Base-by-base conservation (phyloP, 1,284 basidiomycete genomes). In the Stereum hirsutum region DNA sequence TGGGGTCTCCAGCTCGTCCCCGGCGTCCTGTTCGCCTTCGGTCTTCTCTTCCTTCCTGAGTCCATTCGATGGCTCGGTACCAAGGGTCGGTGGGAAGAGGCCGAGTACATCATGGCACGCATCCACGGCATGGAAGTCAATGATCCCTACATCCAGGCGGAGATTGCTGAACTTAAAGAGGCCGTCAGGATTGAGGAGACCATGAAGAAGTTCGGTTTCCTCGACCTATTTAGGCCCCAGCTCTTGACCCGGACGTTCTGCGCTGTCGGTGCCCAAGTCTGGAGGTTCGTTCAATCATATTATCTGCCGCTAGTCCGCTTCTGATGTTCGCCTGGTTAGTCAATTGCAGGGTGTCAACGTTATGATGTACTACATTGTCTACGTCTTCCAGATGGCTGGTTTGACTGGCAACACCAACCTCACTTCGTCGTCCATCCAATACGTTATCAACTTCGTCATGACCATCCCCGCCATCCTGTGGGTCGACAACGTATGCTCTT, bases 281-380 rank as follows among this genome's bases (percentile, higher is more conserved):
- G 78, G 80, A 75, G n/a, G n/a, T n/a, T n/a, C n/a, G n/a, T n/a
- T n/a, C n/a, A n/a, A n/a, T n/a, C n/a, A n/a, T n/a, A n/a, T n/a
- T n/a, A n/a, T n/a, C n/a, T n/a, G n/a, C n/a, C n/a, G n/a, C n/a
- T n/a, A n/a, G n/a, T n/a, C n/a, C n/a, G n/a, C n/a, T n/a, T n/a
- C n/a, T n/a, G n/a, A n/a, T n/a, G n/a, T n/a, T n/a, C n/a, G n/a
- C n/a, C n/a, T n/a, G n/a, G n/a, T n/a, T n/a, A n/a, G 72, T 48
- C 79, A 80, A 50, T 60, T 80, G 10, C 68, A 65, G 14, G 78
- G 78, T 41, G 76, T 76, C 74, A 75, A 75, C 52, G 68, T 76
- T 19, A 41, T 41, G 40, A 41, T 41, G 40, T 41, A 41, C 40
- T 41, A 41, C 40, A 41, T 41, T 30, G 40, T 41, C 28, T 21